A percentile compares a stretch with the other conserved stretches of the same genome.
These are phyloP conservation scores for Penicillium fimorum DNA, from an alignment of 495 filamentous ascomycete species.

Conservation along the genomic window DNA sequence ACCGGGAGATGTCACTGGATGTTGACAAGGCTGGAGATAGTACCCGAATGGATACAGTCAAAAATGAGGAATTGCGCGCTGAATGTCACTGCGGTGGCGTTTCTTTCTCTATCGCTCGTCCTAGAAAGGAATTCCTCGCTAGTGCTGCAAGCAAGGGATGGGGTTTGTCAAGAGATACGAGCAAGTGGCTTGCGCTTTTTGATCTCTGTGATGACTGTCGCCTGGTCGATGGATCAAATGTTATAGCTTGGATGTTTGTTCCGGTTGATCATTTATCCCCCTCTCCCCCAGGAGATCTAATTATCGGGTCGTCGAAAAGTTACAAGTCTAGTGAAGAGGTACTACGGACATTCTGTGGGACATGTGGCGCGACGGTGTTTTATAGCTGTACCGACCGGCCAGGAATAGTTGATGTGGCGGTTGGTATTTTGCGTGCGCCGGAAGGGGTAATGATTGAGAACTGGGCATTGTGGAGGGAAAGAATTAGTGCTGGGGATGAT, in stretches of 20 bases:
- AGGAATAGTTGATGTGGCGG: slow-evolving; percentile 49
- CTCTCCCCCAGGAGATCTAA: slow-evolving; percentile 27
- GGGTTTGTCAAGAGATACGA: slow-evolving; percentile 39
- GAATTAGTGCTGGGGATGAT: slow-evolving; percentile 30
- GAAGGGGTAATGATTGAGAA: slow-evolving; percentile 51
- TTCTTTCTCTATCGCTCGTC: slow-evolving; percentile 38
- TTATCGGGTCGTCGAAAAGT: slow-evolving; percentile 45
- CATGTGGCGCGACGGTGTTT: slow-evolving; percentile 53
- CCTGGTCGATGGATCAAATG: slow-evolving; percentile 41
- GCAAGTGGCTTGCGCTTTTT: slow-evolving; percentile 40
- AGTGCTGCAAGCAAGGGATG: slow-evolving; percentile 34
- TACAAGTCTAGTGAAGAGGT: slow-evolving; percentile 47
- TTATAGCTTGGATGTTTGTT: slow-evolving; percentile 48
- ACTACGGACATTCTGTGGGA: slow-evolving; percentile 51
- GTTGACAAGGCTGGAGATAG: not conserved
- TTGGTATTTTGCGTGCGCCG: slow-evolving; percentile 47
- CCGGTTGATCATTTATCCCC: slow-evolving; percentile 22
- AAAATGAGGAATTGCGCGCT: slow-evolving; percentile 24
- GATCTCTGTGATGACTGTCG: slow-evolving; percentile 56
- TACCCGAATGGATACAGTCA: not conserved
- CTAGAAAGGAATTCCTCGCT: slow-evolving; percentile 28
- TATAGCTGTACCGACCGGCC: slow-evolving; percentile 42
- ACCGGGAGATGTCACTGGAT: slow-evolving; percentile 11
- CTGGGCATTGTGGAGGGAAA: slow-evolving; percentile 36
- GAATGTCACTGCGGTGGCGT: slow-evolving; percentile 54